A percentile compares a stretch with the other conserved stretches of the same genome.
These are phyloP conservation scores for Chlamydomonas incerta DNA, from an alignment of 139 green algal genomes.

Conservation along the genomic window DNA sequence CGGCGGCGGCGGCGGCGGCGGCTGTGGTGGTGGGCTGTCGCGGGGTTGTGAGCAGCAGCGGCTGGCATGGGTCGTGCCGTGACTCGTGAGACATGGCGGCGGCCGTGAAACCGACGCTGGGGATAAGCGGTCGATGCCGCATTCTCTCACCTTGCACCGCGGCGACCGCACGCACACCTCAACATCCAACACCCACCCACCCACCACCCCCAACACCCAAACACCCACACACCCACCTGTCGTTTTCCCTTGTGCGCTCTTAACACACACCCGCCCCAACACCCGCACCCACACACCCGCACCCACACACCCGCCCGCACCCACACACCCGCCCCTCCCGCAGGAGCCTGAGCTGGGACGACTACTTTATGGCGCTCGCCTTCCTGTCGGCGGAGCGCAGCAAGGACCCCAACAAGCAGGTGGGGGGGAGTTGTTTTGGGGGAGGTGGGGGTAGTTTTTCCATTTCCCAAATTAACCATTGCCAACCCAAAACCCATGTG, in stretches of 20 bases:
- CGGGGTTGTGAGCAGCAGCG: no score
- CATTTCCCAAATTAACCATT: no score
- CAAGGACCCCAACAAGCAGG: slow-evolving; percentile 99
- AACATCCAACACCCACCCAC: no score
- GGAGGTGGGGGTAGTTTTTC: no score
- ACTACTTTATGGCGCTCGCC: slow-evolving; percentile 99
- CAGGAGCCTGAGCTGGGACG: slow-evolving; percentile 93
- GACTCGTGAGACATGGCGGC: no score
- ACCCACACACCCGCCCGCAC: neutral
- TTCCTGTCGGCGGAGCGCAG: slow-evolving; percentile 93
- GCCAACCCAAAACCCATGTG: no score
- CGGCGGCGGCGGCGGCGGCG: neutral
- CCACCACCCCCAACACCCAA: no score
- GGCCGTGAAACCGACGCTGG: no score
- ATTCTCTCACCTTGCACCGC: neutral
- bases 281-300: neutral
- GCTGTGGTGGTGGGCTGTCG: no score
- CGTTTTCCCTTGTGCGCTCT: neutral
- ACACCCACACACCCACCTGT: neutral
- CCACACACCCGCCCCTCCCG: neutral
- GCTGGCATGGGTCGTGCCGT: no score
- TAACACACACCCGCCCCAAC: neutral
- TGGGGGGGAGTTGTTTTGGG: slow-evolving; percentile 38
- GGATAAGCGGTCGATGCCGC: no score
- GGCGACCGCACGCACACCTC: neutral